Percentiles rank a stretch among this genome's conserved stretches.
phyloP scores from a whole-genome alignment of 1,284 basidiomycete genomes.

The Apiotrichum gamsii region DNA sequence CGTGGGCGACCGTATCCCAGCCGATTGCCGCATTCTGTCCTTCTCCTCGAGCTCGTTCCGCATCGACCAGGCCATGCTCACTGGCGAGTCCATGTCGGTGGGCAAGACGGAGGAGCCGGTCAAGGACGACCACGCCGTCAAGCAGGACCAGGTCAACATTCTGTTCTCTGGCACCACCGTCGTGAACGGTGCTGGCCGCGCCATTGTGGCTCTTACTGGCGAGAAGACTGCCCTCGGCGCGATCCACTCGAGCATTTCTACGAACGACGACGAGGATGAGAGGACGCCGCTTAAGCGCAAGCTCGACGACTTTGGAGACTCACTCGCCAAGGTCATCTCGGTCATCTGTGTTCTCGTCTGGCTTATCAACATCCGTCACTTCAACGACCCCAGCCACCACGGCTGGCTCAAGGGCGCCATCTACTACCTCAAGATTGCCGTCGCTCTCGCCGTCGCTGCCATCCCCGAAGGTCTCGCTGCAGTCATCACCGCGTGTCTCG shows the following conservation, averaged over 20 bases:
- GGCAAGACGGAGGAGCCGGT: constrained; percentile 67
- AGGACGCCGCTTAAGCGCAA: constrained; percentile 94
- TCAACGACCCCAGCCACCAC: constrained; percentile 84
- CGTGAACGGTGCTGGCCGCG: constrained; percentile 78
- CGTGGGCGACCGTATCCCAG: constrained; percentile 89
- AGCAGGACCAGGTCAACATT: constrained; percentile 94
- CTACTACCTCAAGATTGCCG: constrained; percentile 97
- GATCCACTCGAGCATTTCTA: constrained; percentile 80
- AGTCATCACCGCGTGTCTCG: constrained; percentile 93
- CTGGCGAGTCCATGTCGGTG: constrained; percentile 84
- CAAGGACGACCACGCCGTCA: constrained; percentile 68
- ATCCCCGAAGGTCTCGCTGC: constrained; percentile 93
- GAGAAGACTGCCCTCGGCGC: constrained; percentile 82
- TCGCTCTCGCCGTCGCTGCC: constrained; percentile 89
- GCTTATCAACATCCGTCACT: constrained; percentile 90
- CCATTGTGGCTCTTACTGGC: constrained; percentile 80
- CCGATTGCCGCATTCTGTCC: constrained; percentile 81
- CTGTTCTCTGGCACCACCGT: constrained; percentile 90
- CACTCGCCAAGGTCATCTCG: constrained; percentile 89
- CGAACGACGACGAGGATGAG: constrained; percentile 54
- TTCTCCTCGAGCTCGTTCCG: constrained; percentile 80
- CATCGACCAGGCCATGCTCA: constrained; percentile 89
- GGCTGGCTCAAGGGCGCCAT: constrained; percentile 84
- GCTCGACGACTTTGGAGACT: constrained; percentile 92
- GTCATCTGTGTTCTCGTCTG: constrained; percentile 93